Percentiles rank a stretch among this genome's conserved stretches.
Conservation (phyloP, 805 yeast species). For the Sugiyamaella qingdaonensis region DNA sequence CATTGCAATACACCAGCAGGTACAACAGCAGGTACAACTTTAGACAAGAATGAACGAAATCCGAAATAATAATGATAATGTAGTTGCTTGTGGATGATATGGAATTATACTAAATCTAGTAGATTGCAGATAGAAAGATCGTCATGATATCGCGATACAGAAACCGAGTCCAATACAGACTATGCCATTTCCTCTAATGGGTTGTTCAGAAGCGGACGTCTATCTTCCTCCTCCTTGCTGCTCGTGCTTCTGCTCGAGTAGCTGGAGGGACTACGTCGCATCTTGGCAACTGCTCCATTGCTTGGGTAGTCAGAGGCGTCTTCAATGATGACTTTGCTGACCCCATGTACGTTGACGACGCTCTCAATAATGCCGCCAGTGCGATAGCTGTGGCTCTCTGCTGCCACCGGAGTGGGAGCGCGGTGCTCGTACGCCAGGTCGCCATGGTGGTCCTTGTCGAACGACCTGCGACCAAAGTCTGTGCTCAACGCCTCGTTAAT, state of each 20-base stretch:
- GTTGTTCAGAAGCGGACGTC: background rate
- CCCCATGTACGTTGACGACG: constrained; percentile 78
- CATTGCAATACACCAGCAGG: too few relatives aligned
- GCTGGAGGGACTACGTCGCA: background rate
- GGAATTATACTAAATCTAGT: too few relatives aligned
- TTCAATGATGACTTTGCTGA: constrained; percentile 79
- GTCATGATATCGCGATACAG: too few relatives aligned
- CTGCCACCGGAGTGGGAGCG: constrained; percentile 12
- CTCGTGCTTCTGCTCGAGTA: background rate
- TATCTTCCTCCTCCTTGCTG: background rate
- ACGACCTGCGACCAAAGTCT: constrained; percentile 2
- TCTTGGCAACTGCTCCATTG: background rate
- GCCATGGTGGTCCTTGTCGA: constrained; percentile 9
- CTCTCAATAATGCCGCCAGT: constrained; percentile 73
- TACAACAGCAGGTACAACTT: too few relatives aligned
- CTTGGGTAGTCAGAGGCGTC: constrained; percentile 28
- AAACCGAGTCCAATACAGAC: too few relatives aligned
- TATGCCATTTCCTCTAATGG: too few relatives aligned
- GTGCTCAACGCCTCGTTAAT: constrained; percentile 8
- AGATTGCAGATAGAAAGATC: too few relatives aligned
- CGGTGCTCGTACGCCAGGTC: constrained; percentile 15
- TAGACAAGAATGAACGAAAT: too few relatives aligned
- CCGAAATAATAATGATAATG: too few relatives aligned
- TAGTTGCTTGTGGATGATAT: too few relatives aligned
- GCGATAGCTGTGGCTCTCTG: constrained; percentile 29